phyloP scores from a whole-genome alignment of 2,329 filamentous ascomycete genomes.

The Fusarium hostae region DNA sequence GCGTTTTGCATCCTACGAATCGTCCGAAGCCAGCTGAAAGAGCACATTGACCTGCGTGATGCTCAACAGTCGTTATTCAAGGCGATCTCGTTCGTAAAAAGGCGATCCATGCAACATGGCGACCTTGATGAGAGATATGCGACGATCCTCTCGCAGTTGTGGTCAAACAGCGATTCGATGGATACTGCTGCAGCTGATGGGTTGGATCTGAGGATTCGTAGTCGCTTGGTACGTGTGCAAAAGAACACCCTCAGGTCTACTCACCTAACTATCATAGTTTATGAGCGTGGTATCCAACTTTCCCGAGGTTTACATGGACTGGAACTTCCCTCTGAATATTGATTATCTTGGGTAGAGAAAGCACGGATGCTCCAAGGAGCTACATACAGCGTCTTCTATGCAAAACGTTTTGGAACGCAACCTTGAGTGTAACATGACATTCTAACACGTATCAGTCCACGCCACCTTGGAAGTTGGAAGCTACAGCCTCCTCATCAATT shows the following conservation, averaged over 20 bases:
- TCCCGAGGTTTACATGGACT: background rate
- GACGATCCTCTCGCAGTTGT: background rate
- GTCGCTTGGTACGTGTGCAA: background rate
- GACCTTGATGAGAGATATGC: constrained; percentile 3
- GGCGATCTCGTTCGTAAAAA: constrained; percentile 1
- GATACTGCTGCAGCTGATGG: background rate
- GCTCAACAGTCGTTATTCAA: background rate
- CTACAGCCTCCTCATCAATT: constrained; percentile 3
- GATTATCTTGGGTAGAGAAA: background rate
- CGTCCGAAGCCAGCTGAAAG: background rate
- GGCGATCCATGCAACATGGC: background rate
- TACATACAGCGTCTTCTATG: background rate
- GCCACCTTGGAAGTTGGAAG: constrained; percentile 1
- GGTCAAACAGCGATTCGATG: background rate
- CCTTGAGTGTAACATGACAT: background rate
- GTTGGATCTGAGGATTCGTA: background rate
- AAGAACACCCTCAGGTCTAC: too few species aligned
- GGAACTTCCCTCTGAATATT: constrained; percentile 5
- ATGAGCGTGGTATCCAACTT: background rate
- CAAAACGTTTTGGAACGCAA: background rate
- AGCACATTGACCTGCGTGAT: constrained; percentile 2
- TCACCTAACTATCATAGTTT: background rate
- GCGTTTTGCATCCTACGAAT: constrained; percentile 2
- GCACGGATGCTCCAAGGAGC: background rate
- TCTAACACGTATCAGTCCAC: background rate